Evolutionary conservation across 1,139 yeast genomes (phyloP), one percentile per base, ranked within the genome.

Genomic region (Pichia sp.): DNA sequence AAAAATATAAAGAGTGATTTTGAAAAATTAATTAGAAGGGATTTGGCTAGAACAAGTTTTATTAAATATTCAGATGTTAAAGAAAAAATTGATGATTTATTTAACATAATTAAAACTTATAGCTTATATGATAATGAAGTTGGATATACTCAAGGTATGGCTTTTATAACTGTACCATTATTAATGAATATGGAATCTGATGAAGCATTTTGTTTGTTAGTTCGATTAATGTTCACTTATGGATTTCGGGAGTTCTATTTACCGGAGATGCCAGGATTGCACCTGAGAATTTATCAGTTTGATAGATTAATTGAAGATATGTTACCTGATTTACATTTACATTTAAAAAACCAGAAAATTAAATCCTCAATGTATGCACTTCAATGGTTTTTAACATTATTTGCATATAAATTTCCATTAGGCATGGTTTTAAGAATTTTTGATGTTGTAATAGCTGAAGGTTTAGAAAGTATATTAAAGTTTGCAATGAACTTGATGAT

Each of bases 111-210:
- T 52, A 86, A 85, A 59, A 90, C 90, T 0, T 92, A 90, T 64
- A 80, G 94, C 23, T 67, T 87, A 42, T 84, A 80, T 62, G 97
- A 92, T 60, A 82, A 87, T 1, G 97, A 89, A 46, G 96, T 92
- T 34, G 98, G 98, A 0, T 92, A 92, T 60, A 92, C 97, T 1
- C 97, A 92, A 63, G 97, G 98, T 6, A 87, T 92, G 96, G 95
- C 94, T 2, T 90, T 92, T 58, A 77, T 92, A 38, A 77, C 87
- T 0, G 89, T 87, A 8, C 97, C 97, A 0, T 66, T 92, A 44
- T 70, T 89, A 43, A 73, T 90, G 69, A 87, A 86, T 56, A 76
- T 87, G 79, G 76, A 73, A 35, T 96, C 90, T 55, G 72, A 82
- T 30, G 97, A 92, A 61, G 82, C 96, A 7, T 90, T 92, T 65